Percentiles rank a stretch among this genome's conserved stretches.
phyloP scores from a whole-genome alignment of 164 flowering plant species.

The Cinnamomum micranthum region DNA sequence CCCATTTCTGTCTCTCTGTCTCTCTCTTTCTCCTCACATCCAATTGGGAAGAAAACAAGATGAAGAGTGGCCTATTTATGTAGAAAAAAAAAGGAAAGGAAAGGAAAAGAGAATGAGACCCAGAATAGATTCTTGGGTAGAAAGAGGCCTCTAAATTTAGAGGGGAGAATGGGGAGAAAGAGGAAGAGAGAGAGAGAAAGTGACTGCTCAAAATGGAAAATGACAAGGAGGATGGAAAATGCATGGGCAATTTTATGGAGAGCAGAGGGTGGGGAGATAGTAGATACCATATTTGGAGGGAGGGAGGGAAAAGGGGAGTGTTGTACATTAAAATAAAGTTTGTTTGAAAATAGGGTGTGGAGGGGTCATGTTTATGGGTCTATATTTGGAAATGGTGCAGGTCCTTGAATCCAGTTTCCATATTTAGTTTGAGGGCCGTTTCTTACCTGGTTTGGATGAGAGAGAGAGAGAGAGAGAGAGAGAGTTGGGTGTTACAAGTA shows the following conservation, averaged over 20 bases:
- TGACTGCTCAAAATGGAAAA: neutral
- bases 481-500: neutral
- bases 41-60: neutral
- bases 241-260: neutral
- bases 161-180: neutral
- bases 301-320: neutral
- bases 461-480: constrained; percentile 6
- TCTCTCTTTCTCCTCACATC: neutral
- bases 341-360: neutral
- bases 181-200: neutral
- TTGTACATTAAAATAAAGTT: neutral
- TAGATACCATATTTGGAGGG: constrained; percentile 7
- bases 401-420: neutral
- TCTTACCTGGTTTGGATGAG: neutral
- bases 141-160: neutral
- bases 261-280: neutral
- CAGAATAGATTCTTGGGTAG: neutral
- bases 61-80: neutral
- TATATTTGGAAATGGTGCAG: neutral
- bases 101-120: neutral
- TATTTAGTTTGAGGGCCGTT: neutral
- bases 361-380: neutral
- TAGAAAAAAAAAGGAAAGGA: neutral
- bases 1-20: constrained; percentile 42
- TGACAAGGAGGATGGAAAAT: neutral